Conservation (phyloP, 768 basidiomycete genomes). For the Daedalea quercina region DNA sequence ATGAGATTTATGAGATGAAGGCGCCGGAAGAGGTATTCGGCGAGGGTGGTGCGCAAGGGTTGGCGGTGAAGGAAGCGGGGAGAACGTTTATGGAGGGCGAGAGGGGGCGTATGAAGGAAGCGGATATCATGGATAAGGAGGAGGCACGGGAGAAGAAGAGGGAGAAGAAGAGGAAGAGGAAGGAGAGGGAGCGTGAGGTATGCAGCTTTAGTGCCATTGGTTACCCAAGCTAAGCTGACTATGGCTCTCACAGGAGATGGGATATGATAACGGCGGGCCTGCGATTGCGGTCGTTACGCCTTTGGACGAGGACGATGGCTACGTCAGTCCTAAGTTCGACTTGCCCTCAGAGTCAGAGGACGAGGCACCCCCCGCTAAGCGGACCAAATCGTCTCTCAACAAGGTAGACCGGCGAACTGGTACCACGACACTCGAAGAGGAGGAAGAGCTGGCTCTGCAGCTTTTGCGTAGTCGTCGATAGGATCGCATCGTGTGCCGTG, state of each 20-base stretch:
- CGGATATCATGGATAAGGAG: constrained; percentile 71
- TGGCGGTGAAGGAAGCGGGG: constrained; percentile 59
- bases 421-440: constrained; percentile 9
- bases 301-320: constrained; percentile 51
- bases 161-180: constrained; percentile 90
- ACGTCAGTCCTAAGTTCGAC: constrained; percentile 67
- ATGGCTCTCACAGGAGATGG: constrained; percentile 16
- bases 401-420: background rate
- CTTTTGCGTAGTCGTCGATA: constrained; percentile 14
- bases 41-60: constrained; percentile 39
- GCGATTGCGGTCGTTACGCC: constrained; percentile 20
- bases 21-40: constrained; percentile 59
- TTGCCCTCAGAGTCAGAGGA: constrained; percentile 11
- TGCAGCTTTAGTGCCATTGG: background rate
- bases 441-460: constrained; percentile 16
- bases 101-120: constrained; percentile 59
- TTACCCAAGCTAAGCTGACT: background rate
- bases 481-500: background rate
- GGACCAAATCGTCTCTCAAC: background rate
- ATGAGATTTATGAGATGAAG: constrained; percentile 79
- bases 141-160: constrained; percentile 82
- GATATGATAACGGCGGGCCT: constrained; percentile 19
- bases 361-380: constrained; percentile 11
- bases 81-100: constrained; percentile 68
- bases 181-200: constrained; percentile 55